phyloP scores from a whole-genome alignment of 2,329 filamentous ascomycete genomes.

The Alternaria gansuensis region DNA sequence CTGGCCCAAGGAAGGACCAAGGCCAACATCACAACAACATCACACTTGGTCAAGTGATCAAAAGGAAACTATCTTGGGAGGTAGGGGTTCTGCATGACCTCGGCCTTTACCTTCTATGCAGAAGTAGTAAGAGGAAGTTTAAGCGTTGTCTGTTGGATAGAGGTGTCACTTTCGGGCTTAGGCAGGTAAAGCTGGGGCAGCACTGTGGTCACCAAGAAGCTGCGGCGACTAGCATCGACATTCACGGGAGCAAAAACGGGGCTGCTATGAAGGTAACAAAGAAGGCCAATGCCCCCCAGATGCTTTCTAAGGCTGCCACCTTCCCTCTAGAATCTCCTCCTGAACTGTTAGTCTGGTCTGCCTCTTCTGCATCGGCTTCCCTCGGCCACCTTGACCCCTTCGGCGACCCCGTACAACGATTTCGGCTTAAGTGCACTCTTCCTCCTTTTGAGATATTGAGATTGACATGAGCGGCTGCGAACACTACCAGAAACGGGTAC shows the following conservation, averaged over 20 bases:
- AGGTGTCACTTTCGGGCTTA: background rate
- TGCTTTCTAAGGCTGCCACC: constrained; percentile 3
- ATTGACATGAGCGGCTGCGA: background rate
- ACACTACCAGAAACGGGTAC: background rate
- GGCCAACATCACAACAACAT: constrained; percentile 5
- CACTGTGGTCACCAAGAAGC: background rate
- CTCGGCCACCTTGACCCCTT: background rate
- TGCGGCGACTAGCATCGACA: background rate
- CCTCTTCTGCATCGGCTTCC: background rate
- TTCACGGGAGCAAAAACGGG: constrained; percentile 17
- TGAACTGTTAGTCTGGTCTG: background rate
- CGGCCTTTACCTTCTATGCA: constrained; percentile 16
- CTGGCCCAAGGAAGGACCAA: background rate
- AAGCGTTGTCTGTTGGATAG: constrained; percentile 1
- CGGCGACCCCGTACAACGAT: background rate
- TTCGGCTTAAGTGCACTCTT: background rate
- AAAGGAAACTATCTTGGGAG: background rate
- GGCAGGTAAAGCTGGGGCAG: constrained; percentile 3
- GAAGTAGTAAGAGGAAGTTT: background rate
- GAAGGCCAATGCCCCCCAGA: constrained; percentile 1
- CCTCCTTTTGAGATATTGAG: background rate
- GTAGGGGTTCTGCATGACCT: background rate
- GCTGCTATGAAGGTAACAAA: background rate
- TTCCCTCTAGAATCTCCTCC: constrained; percentile 5
- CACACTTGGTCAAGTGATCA: background rate